phyloP scores from a whole-genome alignment of 1,139 yeast genomes.

The Kazachstania sp. region DNA sequence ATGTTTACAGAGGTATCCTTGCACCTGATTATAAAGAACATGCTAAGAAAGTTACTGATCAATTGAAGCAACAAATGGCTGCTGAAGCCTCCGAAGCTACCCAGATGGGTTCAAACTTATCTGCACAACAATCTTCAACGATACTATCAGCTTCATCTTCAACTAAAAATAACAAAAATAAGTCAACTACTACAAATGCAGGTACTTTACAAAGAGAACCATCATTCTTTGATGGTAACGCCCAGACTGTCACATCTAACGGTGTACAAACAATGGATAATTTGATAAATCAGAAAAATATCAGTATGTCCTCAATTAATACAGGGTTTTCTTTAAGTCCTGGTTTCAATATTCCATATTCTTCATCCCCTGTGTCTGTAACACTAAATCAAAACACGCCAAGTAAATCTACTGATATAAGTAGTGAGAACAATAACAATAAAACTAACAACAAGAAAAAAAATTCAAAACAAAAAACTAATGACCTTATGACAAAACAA shows the following conservation, averaged over 20 bases:
- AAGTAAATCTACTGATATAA: slow-evolving; percentile 1
- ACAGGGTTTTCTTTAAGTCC: slow-evolving; percentile 21
- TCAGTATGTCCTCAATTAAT: slow-evolving; percentile 5
- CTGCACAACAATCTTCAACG: too few relatives aligned
- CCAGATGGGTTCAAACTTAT: background rate
- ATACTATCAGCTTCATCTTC: too few relatives aligned
- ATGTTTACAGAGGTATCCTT: slow-evolving; percentile 69
- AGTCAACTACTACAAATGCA: background rate
- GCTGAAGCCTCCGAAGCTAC: background rate
- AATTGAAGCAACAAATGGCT: slow-evolving; percentile 18
- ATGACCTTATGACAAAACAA: slow-evolving; percentile 7
- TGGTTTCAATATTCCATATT: slow-evolving; percentile 48
- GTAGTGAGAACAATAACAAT: background rate
- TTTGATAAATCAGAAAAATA: slow-evolving; percentile 1
- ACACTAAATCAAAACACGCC: slow-evolving; percentile 32
- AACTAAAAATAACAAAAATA: too few relatives aligned
- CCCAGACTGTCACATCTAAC: background rate
- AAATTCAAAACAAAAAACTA: slow-evolving; percentile 5
- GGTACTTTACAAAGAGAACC: background rate
- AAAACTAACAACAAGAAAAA: slow-evolving; percentile 1
- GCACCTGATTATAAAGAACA: slow-evolving; percentile 64
- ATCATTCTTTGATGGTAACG: background rate
- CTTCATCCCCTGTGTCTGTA: slow-evolving; percentile 72
- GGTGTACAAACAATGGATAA: background rate
- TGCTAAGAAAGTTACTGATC: slow-evolving; percentile 46